Evolutionary conservation across 495 filamentous ascomycete species (phyloP), one percentile per base, ranked within the genome.

Genomic region (Apodospora peruviana): DNA sequence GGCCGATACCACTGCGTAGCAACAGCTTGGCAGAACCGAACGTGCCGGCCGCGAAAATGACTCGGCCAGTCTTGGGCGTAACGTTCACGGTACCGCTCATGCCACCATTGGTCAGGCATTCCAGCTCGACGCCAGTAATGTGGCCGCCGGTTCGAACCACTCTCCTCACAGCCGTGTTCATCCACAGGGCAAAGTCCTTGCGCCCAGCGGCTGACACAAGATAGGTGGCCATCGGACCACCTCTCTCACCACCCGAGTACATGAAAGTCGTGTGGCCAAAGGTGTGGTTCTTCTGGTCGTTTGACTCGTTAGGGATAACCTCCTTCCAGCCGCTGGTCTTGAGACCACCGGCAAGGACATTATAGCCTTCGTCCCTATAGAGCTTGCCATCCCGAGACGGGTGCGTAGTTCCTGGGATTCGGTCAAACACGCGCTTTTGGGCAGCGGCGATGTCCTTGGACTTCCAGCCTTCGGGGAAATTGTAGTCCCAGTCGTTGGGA

Each of bases 381-480:
- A 77, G 73, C 52, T 83, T 72, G 29, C 84, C 82, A 59, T 91
- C 84, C 46, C 67, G 59, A 0, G 84, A 88, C 2, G 87, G 85
- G 45, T 69, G 64, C 56, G 78, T 78, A 4, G 83, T 88, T 21
- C 85, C 83, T 0, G 85, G 83, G 52, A 87, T 87, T 37, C 82
- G 76, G 24, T 67, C 58, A 60, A 88, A 90, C 20, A 86, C 79
- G 10, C 78, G 73, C 19, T 73, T 65, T 20, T 79, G 77, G 25
- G 85, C 77, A 40, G 65, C 60, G 46, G 64, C 64, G 61, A 89
- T 71, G 56, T 89, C 83, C 3, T 67, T 59, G 27, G 80, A 72
- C 58, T 86, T 82, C 87, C 87, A 91, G 21, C 84, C 86, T 20
- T 66, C 45, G 7, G 87, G 87, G 69, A 88, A 91, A 63, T 86